Percentiles rank a stretch among this genome's conserved stretches.
Evolutionary conservation across 768 basidiomycete genomes (phyloP).

Genomic region (Leccinellum rugosiceps): DNA sequence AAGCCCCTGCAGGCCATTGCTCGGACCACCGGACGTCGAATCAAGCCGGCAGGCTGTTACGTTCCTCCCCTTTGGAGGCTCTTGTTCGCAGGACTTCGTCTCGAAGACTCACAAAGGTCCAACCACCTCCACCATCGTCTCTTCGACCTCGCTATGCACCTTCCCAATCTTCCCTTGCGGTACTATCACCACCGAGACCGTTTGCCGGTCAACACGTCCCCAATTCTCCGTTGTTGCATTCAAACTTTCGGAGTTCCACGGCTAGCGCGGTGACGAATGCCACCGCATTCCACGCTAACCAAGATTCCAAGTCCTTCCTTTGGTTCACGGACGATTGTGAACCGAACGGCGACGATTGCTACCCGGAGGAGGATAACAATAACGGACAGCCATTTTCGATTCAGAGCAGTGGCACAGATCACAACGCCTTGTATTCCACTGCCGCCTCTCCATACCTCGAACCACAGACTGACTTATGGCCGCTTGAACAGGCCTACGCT

Average conservation of each 20-base stretch:
- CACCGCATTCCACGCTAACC: slow-evolving; percentile 6
- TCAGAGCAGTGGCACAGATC: too few relatives aligned
- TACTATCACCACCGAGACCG: slow-evolving; percentile 9
- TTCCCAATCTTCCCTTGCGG: background rate
- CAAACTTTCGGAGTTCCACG: slow-evolving; percentile 43
- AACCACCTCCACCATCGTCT: slow-evolving; percentile 5
- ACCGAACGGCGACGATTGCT: slow-evolving; percentile 28
- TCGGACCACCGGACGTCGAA: slow-evolving; percentile 16
- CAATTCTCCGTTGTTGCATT: slow-evolving; percentile 48
- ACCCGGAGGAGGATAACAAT: slow-evolving; percentile 44
- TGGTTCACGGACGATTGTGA: slow-evolving; percentile 31
- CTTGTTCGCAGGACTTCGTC: slow-evolving; percentile 55
- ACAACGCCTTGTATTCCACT: background rate
- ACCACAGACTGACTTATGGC: slow-evolving; percentile 16
- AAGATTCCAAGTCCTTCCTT: slow-evolving; percentile 26
- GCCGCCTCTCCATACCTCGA: background rate
- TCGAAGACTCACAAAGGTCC: slow-evolving; percentile 6
- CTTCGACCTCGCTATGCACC: slow-evolving; percentile 10
- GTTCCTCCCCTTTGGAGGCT: slow-evolving; percentile 56
- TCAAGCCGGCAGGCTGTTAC: slow-evolving; percentile 30
- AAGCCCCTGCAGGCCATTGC: slow-evolving; percentile 3
- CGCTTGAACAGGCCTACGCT: slow-evolving; percentile 9
- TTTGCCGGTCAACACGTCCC: slow-evolving; percentile 23
- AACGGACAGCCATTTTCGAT: slow-evolving; percentile 14
- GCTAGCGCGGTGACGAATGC: slow-evolving; percentile 32